phyloP scores from a whole-genome alignment of 495 filamentous ascomycete species.

The Penicillium canariense region DNA sequence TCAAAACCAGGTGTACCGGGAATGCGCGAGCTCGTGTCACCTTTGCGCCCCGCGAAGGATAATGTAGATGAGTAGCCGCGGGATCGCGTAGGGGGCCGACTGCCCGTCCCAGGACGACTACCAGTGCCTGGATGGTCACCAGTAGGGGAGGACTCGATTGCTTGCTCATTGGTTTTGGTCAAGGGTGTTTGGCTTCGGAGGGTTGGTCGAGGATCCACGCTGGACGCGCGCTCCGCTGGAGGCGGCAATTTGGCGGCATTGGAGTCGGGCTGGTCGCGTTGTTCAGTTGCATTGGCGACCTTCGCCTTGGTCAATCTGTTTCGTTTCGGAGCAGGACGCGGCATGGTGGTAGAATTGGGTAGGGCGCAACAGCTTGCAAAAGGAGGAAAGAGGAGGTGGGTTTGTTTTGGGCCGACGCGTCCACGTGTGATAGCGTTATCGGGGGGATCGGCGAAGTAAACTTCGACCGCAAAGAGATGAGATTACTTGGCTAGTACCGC shows the following conservation, averaged over 20 bases:
- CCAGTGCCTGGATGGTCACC: slow-evolving; percentile 36
- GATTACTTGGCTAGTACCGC: not conserved
- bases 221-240: slow-evolving; percentile 15
- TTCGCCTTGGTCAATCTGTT: slow-evolving; percentile 30
- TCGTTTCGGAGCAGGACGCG: slow-evolving; percentile 43
- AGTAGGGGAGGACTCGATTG: slow-evolving; percentile 41
- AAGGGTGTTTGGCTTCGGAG: slow-evolving; percentile 38
- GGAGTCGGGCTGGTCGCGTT: slow-evolving; percentile 8
- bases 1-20: slow-evolving; percentile 55
- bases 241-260: slow-evolving; percentile 10
- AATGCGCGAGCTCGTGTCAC: slow-evolving; percentile 38
- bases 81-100: slow-evolving; percentile 43
- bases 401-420: slow-evolving; percentile 25
- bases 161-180: slow-evolving; percentile 33
- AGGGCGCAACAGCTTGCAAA: not conserved
- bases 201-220: slow-evolving; percentile 22
- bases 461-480: not conserved
- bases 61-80: slow-evolving; percentile 49
- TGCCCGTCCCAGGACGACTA: slow-evolving; percentile 40
- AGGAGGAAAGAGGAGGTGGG: not conserved
- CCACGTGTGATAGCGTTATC: slow-evolving; percentile 15
- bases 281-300: slow-evolving; percentile 3
- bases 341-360: slow-evolving; percentile 27
- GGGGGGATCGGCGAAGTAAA: slow-evolving; percentile 52
- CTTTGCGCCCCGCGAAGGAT: slow-evolving; percentile 43